These are phyloP conservation scores for Serpula lacrymans DNA, from an alignment of 768 basidiomycete species.

Conservation along the genomic window DNA sequence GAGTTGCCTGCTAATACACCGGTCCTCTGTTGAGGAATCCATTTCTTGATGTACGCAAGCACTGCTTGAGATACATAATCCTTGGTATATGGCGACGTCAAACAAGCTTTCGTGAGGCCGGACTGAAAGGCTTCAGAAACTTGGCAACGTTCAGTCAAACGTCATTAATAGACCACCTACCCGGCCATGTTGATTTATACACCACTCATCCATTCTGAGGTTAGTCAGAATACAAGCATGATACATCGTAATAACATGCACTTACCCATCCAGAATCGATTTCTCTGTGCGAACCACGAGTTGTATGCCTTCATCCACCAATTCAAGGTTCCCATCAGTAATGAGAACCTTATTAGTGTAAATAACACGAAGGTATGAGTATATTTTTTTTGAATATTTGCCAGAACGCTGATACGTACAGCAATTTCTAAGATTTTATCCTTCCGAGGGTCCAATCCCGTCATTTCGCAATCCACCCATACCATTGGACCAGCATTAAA, in stretches of 20 bases:
- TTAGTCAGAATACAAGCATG: not conserved
- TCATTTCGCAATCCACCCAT: conserved; percentile 90
- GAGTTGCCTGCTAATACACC: conserved; percentile 86
- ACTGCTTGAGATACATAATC: conserved; percentile 60
- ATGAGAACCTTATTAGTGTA: conserved; percentile 92
- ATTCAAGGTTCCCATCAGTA: conserved; percentile 78
- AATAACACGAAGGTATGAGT: too few relatives aligned
- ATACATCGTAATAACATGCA: not conserved
- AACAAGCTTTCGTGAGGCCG: conserved; percentile 77
- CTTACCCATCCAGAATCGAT: conserved; percentile 60
- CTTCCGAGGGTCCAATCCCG: conserved; percentile 62
- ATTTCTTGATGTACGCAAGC: conserved; percentile 75
- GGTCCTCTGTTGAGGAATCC: conserved; percentile 64
- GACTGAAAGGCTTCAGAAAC: conserved; percentile 43
- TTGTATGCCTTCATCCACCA: conserved; percentile 78
- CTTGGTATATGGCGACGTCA: conserved; percentile 63
- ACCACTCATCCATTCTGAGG: conserved; percentile 85
- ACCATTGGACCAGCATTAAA: conserved; percentile 66
- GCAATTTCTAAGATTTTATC: conserved; percentile 83
- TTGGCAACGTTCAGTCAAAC: not conserved
- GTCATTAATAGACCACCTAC: conserved; percentile 35
- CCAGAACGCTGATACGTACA: conserved; percentile 31
- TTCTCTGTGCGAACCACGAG: conserved; percentile 76
- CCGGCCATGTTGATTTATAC: conserved; percentile 72
- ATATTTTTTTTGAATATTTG: too few relatives aligned